Evolutionary conservation across 306 rosid genomes (phyloP).

Genomic region (Cercis canadensis): DNA sequence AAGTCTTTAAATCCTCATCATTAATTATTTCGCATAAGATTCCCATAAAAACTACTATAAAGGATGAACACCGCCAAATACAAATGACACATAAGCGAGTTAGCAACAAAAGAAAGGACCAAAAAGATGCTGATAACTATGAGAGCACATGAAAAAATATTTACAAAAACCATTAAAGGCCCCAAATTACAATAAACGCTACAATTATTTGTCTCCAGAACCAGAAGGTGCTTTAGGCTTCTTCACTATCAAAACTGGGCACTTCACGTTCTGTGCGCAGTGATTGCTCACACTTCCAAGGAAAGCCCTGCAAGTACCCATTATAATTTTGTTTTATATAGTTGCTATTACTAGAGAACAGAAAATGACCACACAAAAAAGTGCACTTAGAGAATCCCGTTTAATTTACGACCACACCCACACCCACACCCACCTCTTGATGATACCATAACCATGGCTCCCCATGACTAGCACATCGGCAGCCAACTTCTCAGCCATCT

Average conservation of each 20-base stretch:
- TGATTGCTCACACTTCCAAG: constrained; percentile 95
- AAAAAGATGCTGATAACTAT: background rate
- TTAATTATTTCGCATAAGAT: background rate
- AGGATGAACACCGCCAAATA: too few relatives aligned
- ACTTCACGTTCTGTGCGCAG: constrained; percentile 80
- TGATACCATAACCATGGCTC: constrained; percentile 79
- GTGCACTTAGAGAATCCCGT: too few relatives aligned
- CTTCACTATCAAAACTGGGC: constrained; percentile 86
- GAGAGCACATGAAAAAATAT: background rate
- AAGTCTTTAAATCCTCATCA: background rate
- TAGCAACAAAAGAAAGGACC: too few relatives aligned
- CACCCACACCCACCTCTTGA: constrained; percentile 61
- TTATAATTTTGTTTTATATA: too few relatives aligned
- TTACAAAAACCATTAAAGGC: too few relatives aligned
- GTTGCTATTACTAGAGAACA: too few relatives aligned
- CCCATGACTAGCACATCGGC: constrained; percentile 79
- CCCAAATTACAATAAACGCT: too few relatives aligned
- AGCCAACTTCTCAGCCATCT: constrained; percentile 60
- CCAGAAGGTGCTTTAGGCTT: constrained; percentile 61
- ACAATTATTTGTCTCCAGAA: constrained; percentile 6
- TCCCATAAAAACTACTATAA: too few relatives aligned
- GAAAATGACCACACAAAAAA: too few relatives aligned
- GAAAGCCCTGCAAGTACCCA: constrained; percentile 62
- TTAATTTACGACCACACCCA: too few relatives aligned
- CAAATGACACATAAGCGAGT: too few relatives aligned